Evolutionary conservation across 164 flowering plant species (phyloP), one percentile per base, ranked within the genome.

Genomic region (Tetracentron sinense): DNA sequence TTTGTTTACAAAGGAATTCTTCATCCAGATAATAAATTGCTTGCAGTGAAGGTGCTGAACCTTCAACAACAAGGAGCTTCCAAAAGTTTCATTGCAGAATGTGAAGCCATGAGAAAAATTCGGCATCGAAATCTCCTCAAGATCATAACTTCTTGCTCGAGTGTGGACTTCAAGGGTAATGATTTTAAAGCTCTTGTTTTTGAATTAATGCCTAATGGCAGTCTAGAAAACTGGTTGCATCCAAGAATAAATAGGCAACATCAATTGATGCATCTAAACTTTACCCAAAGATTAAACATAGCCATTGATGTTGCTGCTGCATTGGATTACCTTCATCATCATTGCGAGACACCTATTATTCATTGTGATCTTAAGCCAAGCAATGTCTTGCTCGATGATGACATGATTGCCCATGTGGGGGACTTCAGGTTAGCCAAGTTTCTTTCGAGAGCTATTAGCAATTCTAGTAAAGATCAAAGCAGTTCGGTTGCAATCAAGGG

Each of bases 81-180:
- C 1, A 68, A 63, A 58, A 72, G 76, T 46, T 75, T 80, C 54
- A 27, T 21, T 5, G 60, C 61, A 1, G 83, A 80, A 56, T 80
- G 81, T 52, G 52, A 64, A 47, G 79, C 70, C 23, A 29, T 75
- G 66, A 63, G 70, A 61, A 66, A 17, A 23, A 65, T 69, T 6
- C 35, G 79, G n/a, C 83, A 80, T 49, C 65, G 79, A 0, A 80
- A 80, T 47, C 77, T 80, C 7, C 31, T 80, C 23, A 77, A 64
- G 70, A 53, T 75, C n/a, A 17, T 75, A 14, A 75, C 67, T 2
- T 29, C 51, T 4, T 75, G 79, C 60, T 72, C 77, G 4, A 68
- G 70, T 42, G n/a, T 68, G 27, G 80, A 76, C 58, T 46, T 19
- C 26, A 20, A 63, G 31, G 80, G 80, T 0, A 70, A 56, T 50